These are phyloP conservation scores for Bromus sterilis DNA, from an alignment of 176 grass and related monocot genomes.

Conservation along the genomic window DNA sequence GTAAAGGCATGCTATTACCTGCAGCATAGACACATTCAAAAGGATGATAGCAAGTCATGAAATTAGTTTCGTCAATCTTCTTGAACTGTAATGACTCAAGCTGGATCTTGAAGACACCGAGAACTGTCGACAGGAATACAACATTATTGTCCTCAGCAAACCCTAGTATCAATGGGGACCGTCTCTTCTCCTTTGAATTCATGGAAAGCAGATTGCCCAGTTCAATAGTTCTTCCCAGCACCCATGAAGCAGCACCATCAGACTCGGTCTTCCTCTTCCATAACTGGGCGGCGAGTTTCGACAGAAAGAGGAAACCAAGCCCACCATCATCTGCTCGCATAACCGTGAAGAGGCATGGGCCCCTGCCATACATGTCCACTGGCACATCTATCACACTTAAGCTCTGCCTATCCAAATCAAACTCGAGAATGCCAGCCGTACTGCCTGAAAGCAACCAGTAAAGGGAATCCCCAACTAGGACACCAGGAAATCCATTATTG, in stretches of 20 bases:
- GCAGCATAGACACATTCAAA: too few relatives aligned
- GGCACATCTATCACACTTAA: background rate
- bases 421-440: background rate
- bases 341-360: too few relatives aligned
- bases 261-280: background rate
- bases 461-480: background rate
- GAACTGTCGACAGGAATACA: background rate
- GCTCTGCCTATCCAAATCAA: background rate
- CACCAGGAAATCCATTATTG: background rate
- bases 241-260: constrained; percentile 4
- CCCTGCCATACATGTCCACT: too few relatives aligned
- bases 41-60: too few relatives aligned
- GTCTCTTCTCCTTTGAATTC: background rate
- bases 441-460: background rate
- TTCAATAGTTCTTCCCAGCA: background rate
- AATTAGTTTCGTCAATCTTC: too few relatives aligned
- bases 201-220: background rate
- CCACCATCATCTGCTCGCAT: too few relatives aligned
- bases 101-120: too few relatives aligned
- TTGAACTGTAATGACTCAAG: too few relatives aligned
- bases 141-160: background rate
- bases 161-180: background rate
- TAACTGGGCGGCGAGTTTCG: background rate
- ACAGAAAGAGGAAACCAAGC: background rate
- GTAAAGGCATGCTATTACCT: too few relatives aligned